Percentiles rank a stretch among this genome's conserved stretches.
phyloP scores from a whole-genome alignment of 805 yeast species.

The Lipomyces kockii region DNA sequence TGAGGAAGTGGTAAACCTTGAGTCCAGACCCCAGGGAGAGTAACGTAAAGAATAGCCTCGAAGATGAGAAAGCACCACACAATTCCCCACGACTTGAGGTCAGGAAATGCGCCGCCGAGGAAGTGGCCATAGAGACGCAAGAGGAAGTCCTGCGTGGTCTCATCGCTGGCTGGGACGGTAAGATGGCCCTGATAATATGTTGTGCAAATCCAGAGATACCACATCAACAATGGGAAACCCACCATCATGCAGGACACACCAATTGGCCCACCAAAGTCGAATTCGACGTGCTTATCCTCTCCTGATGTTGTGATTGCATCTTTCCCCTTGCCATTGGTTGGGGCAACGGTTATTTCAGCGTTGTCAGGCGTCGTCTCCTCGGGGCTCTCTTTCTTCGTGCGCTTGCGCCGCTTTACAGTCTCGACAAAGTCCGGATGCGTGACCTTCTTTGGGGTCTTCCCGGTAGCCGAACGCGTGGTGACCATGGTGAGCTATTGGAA shows the following conservation, averaged over 20 bases:
- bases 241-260: slow-evolving; percentile 92
- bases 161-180: slow-evolving; percentile 66
- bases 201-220: slow-evolving; percentile 94
- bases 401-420: slow-evolving; percentile 14
- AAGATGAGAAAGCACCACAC: slow-evolving; percentile 70
- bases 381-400: background rate
- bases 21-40: slow-evolving; percentile 92
- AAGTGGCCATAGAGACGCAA: slow-evolving; percentile 39
- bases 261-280: slow-evolving; percentile 90
- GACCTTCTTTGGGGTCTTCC: slow-evolving; percentile 29
- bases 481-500: slow-evolving; percentile 16
- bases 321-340: background rate
- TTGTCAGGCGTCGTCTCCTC: background rate
- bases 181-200: slow-evolving; percentile 74
- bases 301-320: background rate
- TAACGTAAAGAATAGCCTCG: slow-evolving; percentile 77
- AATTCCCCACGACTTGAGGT: slow-evolving; percentile 63
- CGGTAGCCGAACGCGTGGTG: slow-evolving; percentile 31
- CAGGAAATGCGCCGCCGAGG: slow-evolving; percentile 49
- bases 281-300: slow-evolving; percentile 45
- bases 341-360: background rate
- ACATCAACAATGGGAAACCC: slow-evolving; percentile 93
- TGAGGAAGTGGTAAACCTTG: slow-evolving; percentile 92
- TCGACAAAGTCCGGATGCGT: slow-evolving; percentile 27
- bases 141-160: slow-evolving; percentile 54